Base-by-base conservation (phyloP, 352 stramenopile species). In the Plasmopara viticola region DNA sequence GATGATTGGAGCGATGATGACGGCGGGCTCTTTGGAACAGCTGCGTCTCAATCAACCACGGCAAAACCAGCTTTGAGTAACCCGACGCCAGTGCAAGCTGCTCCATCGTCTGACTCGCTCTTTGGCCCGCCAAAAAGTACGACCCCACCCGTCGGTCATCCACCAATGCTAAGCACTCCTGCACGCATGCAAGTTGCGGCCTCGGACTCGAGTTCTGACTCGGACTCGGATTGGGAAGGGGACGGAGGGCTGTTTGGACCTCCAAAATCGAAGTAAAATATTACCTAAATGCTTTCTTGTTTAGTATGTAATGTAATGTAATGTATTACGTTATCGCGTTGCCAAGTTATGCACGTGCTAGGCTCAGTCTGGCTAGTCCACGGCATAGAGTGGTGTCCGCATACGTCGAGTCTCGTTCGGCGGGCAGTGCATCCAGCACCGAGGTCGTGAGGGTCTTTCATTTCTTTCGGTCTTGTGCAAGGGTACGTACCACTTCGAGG, bases 1-100 rank as follows among this genome's bases (percentile, higher is more conserved):
- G 75, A 87, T 51, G 78, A 84, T 39, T 86, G 78, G 74, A 88
- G 78, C 20, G 74, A 84, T 41, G 61, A 68, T 41, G 56, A 69
- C 33, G 74, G 77, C 7, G 72, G 64, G 6, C 57, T 87, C 8
- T 86, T 86, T 65, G 74, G 73, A 14, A 35, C 56, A 12, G 46
- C 70, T n/a, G 56, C 64, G 28, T 53, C 68, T 1, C 70, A 72
- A 10, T 63, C 67, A 28, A 29, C 54, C 31, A 35, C 41, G 9
- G 47, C 44, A 38, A 64, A 68, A 10, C 44, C 31, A n/a, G 37
- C 2, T 18, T 15, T 15, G 13, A 41, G 37, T 3, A 70, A 68
- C 9, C 63, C 67, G 29, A 30, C 58, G 33, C 34, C 41, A 17
- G 37, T 35, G 28, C 60, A 69, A 25, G 20, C 20, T 25, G 20